Base-by-base conservation (phyloP, 345 rosid genomes). In the Salix purpurea region DNA sequence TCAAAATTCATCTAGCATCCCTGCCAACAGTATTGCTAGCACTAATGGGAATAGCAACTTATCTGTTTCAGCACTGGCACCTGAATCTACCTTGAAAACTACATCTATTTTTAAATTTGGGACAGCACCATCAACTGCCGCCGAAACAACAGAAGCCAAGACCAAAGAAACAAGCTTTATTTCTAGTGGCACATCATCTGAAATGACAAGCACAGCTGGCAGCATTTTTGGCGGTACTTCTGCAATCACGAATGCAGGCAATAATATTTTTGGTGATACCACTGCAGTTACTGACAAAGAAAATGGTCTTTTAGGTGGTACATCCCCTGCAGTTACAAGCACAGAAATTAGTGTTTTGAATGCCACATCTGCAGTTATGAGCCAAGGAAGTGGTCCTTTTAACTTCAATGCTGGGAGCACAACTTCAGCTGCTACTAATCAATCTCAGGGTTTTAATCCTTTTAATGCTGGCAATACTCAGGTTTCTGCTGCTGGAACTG, bases 221-320 rank as follows among this genome's bases (percentile, higher is more conserved):
- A 40, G 78, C 82, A 75, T 77, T 61, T 84, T 91, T 83, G 89
- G 89, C 24, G 76, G 88, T 73, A 78, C 67, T 83, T 79, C 87
- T 73, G 78, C 83, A 34, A 54, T 82, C 23, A 40, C 87, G 56
- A 79, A 48, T 75, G 70, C 88, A 40, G 83, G 67, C 58, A 82
- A 36, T 37, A 67, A 80, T 83, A 77, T 74, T 54, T 85, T 91
- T 82, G 87, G 81, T 77, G 60, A 80, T 80, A 77, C 84, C 48
- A 60, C 85, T 46, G 75, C 87, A 65, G 74, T n/a, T 19, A 56
- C 62, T 4, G 37, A 46, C 44, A 18, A 64, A 52, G 74, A 16
- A 30, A 52, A 42, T 34, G 34, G 40, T 40, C 12, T 50, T 54
- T 54, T 30, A 32, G 48, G 74, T 34, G 42, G 24, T 54, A 26